A percentile compares a stretch with the other conserved stretches of the same genome.
Conservation (phyloP, 2,329 filamentous ascomycete genomes). For the Penicillium hordei region DNA sequence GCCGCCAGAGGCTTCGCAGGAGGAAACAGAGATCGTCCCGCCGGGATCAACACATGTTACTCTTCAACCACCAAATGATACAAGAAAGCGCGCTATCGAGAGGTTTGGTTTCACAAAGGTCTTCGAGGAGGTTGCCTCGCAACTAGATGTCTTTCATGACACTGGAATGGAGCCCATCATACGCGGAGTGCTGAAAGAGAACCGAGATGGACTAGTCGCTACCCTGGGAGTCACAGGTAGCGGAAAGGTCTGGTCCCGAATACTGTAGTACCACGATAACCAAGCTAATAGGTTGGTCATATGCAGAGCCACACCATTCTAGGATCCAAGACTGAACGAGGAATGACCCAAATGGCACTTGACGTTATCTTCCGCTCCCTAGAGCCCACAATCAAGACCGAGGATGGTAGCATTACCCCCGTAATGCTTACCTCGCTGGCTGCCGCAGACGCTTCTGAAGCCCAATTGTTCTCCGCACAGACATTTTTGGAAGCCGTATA, state of each 20-base stretch:
- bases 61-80: slow-evolving; percentile 76
- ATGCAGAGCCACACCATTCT: slow-evolving; percentile 89
- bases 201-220: slow-evolving; percentile 84
- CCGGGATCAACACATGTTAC: slow-evolving; percentile 66
- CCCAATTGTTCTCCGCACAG: slow-evolving; percentile 69
- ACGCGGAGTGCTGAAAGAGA: slow-evolving; percentile 78
- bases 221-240: slow-evolving; percentile 93
- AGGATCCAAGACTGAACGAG: slow-evolving; percentile 80
- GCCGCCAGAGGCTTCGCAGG: slow-evolving; percentile 40
- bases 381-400: slow-evolving; percentile 67
- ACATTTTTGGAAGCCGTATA: slow-evolving; percentile 78
- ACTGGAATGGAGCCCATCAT: slow-evolving; percentile 73
- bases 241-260: slow-evolving; percentile 71
- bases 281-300: slow-evolving; percentile 8
- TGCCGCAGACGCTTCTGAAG: slow-evolving; percentile 77
- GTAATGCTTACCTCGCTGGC: slow-evolving; percentile 71
- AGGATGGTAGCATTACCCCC: slow-evolving; percentile 52
- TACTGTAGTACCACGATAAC: neutral
- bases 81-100: slow-evolving; percentile 81
- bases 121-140: slow-evolving; percentile 81
- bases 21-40: slow-evolving; percentile 30
- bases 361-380: slow-evolving; percentile 87
- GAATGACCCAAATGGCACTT: slow-evolving; percentile 85
- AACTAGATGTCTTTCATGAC: slow-evolving; percentile 82
- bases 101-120: slow-evolving; percentile 93